phyloP scores from a whole-genome alignment of 2,329 filamentous ascomycete genomes.

The Cladophialophora carrionii region DNA sequence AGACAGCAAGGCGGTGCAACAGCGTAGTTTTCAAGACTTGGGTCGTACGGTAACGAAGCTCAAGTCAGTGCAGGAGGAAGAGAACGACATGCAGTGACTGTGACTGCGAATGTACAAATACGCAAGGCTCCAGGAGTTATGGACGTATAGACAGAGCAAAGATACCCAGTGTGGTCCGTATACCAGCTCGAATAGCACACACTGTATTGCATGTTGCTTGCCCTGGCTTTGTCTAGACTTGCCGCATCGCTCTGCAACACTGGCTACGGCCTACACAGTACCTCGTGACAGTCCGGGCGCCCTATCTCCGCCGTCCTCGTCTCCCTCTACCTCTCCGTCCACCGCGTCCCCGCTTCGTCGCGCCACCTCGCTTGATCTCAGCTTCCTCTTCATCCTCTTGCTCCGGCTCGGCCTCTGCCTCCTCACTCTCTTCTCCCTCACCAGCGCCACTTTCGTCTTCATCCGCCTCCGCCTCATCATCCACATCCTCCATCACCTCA shows the following conservation, averaged over 20 bases:
- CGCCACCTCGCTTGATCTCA: not conserved
- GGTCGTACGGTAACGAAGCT: not conserved
- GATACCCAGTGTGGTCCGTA: not conserved
- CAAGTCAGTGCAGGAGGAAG: not conserved
- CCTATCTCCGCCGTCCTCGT: constrained; percentile 50
- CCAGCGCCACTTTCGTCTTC: constrained; percentile 45
- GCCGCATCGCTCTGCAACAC: too few species aligned
- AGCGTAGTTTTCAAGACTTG: not conserved
- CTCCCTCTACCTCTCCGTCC: constrained; percentile 49
- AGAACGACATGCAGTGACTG: too few species aligned
- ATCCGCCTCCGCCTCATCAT: constrained; percentile 45
- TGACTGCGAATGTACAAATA: not conserved
- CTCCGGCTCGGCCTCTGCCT: not conserved
- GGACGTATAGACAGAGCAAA: not conserved
- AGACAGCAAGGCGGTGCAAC: constrained; percentile 18
- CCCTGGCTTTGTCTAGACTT: not conserved
- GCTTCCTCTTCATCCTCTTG: not conserved
- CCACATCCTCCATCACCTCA: constrained; percentile 36
- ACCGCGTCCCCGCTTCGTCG: constrained; percentile 4
- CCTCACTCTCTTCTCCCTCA: not conserved
- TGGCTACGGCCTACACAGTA: not conserved
- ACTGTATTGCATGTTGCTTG: not conserved
- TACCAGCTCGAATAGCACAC: not conserved
- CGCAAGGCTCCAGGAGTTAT: not conserved
- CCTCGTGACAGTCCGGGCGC: not conserved